These are phyloP conservation scores for Ophiostoma ips DNA, from an alignment of 2,329 filamentous ascomycete genomes.

Conservation along the genomic window DNA sequence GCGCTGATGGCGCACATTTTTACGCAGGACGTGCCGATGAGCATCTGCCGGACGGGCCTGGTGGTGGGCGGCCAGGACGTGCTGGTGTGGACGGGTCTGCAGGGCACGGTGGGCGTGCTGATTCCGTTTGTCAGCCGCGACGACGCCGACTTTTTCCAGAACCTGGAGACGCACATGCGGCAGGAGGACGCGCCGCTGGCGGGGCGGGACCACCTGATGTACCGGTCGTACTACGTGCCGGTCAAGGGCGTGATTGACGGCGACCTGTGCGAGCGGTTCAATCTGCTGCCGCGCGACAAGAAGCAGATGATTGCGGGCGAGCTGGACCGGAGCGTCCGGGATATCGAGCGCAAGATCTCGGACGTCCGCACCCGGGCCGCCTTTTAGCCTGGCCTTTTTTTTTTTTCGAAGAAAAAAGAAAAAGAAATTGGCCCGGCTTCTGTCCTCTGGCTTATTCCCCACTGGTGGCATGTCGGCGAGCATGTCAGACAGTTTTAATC, in stretches of 20 bases:
- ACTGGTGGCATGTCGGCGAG: too few relatives aligned
- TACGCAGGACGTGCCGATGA: slow-evolving; percentile 82
- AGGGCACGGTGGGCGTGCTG: slow-evolving; percentile 86
- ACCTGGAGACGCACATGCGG: slow-evolving; percentile 75
- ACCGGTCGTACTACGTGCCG: slow-evolving; percentile 87
- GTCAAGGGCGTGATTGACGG: slow-evolving; percentile 96
- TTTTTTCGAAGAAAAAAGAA: too few relatives aligned
- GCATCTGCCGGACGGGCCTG: slow-evolving; percentile 75
- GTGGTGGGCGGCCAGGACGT: slow-evolving; percentile 87
- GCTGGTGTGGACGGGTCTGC: slow-evolving; percentile 83
- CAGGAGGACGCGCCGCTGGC: slow-evolving; percentile 77
- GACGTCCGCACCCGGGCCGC: slow-evolving; percentile 46
- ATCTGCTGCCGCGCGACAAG: slow-evolving; percentile 70
- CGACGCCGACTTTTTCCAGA: slow-evolving; percentile 96
- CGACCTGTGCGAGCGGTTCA: slow-evolving; percentile 86
- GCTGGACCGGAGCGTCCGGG: slow-evolving; percentile 74
- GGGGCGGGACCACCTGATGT: slow-evolving; percentile 90
- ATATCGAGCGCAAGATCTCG: slow-evolving; percentile 94
- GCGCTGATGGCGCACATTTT: slow-evolving; percentile 81
- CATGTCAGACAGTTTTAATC: too few relatives aligned
- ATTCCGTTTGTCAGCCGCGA: slow-evolving; percentile 86
- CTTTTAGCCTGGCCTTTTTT: too few relatives aligned
- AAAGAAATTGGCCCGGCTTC: too few relatives aligned
- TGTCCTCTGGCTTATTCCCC: too few relatives aligned
- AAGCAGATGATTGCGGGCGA: slow-evolving; percentile 93